Percentiles rank a stretch among this genome's conserved stretches.
phyloP scores from a whole-genome alignment of 2,329 filamentous ascomycete species.

The Venturia asperata region DNA sequence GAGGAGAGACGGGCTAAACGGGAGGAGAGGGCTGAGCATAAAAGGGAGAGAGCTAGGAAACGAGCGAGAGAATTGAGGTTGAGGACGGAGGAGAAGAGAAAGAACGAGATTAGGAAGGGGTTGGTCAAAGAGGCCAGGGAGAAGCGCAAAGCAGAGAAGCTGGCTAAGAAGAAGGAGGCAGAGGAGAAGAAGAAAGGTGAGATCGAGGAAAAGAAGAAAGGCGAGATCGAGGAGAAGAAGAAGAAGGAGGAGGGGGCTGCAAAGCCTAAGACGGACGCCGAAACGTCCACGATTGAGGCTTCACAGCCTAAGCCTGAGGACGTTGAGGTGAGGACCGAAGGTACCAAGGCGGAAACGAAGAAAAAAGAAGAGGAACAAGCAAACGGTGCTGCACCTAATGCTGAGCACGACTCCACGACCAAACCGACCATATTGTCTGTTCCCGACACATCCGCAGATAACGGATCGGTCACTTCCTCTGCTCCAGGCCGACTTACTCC shows the following conservation, averaged over 20 bases:
- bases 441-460: background rate
- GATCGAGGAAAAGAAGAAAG: conserved; percentile 11
- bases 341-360: background rate
- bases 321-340: conserved; percentile 2
- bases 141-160: conserved; percentile 21
- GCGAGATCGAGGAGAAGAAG: background rate
- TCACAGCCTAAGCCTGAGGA: background rate
- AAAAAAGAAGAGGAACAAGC: background rate
- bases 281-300: background rate
- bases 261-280: conserved; percentile 20
- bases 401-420: background rate
- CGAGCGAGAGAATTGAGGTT: conserved; percentile 12
- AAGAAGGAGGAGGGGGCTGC: background rate
- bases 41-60: conserved; percentile 17
- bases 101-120: conserved; percentile 8
- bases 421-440: background rate
- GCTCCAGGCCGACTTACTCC: conserved; percentile 11
- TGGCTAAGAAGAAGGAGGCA: conserved; percentile 19
- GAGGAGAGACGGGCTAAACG: background rate
- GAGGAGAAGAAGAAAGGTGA: conserved; percentile 13
- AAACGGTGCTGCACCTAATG: background rate
- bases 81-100: conserved; percentile 7
- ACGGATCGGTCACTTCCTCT: conserved; percentile 1
- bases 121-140: conserved; percentile 13
- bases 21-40: background rate